Evolutionary conservation across 2,329 filamentous ascomycete genomes (phyloP), one percentile per base, ranked within the genome.

Genomic region (Exophiala aquamarina): DNA sequence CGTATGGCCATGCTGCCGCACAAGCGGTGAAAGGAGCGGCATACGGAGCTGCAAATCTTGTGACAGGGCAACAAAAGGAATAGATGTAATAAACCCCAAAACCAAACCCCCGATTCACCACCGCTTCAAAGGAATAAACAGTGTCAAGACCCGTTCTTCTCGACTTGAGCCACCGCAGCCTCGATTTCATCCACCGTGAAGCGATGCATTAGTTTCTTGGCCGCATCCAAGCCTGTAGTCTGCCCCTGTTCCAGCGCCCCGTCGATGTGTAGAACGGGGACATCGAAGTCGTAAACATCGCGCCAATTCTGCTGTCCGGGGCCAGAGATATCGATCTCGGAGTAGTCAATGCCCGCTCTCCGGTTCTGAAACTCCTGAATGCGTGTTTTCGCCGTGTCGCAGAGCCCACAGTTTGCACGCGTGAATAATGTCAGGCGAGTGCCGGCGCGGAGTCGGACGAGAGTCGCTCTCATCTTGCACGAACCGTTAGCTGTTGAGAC

Each of bases 221-320:
- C 70, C 29, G 71, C 62, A 8, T 66, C 65, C 1, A 70, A 70
- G 7, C 73, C 73, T 42, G 72, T 67, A 18, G 66, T 57, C 38
- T 64, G 39, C 54, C 19, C 38, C 54, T 50, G 17, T 55, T 59
- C 18, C 53, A 28, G 54, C 47, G 61, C 68, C 61, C 62, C 76
- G 28, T 74, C 77, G 33, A 83, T 69, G 60, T 84, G 81, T 21
- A 84, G 70, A 51, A 84, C 81, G 1, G 81, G 81, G 3, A 81
- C 80, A 58, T 84, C 81, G 50, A 83, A 83, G 39, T 83, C 80
- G 57, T 84, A 84, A 13, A 80, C 63, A 47, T 73, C 67, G 57
- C 75, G 83, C 81, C 81, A 84, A 40, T 71, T 65, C 52, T 76
- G 68, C 41, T 82, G 74, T 3, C 65, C 70, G 0, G 70, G 63